These are phyloP conservation scores for Kwoniella heveanensis DNA, from an alignment of 768 basidiomycete species.

Conservation along the genomic window DNA sequence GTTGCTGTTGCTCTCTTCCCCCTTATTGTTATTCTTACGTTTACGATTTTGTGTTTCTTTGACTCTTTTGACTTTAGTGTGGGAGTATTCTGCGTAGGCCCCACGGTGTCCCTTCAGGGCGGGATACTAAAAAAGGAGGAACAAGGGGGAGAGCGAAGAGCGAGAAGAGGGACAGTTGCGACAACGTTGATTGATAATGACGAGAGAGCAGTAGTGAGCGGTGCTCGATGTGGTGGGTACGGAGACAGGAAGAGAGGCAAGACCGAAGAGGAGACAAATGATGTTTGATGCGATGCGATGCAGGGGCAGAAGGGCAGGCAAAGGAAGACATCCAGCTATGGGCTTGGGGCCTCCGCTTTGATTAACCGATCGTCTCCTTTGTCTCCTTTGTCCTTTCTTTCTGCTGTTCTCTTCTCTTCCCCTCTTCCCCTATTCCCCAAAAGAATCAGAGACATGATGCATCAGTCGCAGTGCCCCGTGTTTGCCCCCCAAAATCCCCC, in stretches of 20 bases:
- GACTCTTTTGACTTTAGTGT: not conserved
- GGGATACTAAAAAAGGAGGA: not conserved
- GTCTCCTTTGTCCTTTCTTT: no score
- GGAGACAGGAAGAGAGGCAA: not conserved
- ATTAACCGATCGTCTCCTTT: no score
- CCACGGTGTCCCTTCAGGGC: not conserved
- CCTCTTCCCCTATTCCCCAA: not conserved
- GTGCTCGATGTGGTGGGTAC: not conserved
- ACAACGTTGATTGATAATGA: not conserved
- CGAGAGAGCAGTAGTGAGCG: not conserved
- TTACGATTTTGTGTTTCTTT: not conserved
- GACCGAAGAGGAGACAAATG: not conserved
- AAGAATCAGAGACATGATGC: not conserved
- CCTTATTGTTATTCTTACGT: not conserved
- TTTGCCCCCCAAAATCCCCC: not conserved
- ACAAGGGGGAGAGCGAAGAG: not conserved
- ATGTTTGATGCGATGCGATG: no score
- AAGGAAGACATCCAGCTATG: not conserved
- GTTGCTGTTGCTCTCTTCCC: not conserved
- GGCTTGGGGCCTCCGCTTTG: not conserved
- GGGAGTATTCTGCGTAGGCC: not conserved
- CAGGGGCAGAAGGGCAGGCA: not conserved
- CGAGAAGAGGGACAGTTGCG: not conserved
- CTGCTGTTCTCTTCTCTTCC: not conserved
- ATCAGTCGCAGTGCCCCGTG: not conserved